Evolutionary conservation across 2,329 filamentous ascomycete genomes (phyloP).

Genomic region (Macrophomina pseudophaseolina): DNA sequence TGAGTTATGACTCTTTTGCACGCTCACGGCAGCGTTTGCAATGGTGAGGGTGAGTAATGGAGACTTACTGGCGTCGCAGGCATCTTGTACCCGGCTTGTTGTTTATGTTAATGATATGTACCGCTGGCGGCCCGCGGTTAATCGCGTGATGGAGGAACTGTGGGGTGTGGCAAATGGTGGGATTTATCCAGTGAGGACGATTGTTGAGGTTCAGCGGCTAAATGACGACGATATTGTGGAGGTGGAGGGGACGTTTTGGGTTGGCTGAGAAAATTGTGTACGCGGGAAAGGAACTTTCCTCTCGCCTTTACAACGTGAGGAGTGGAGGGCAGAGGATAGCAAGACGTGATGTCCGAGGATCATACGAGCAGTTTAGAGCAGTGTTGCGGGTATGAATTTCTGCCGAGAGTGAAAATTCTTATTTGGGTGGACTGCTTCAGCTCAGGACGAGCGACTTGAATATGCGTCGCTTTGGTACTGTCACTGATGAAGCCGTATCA

Average conservation of each 20-base stretch:
- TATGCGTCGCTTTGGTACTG: too few species aligned
- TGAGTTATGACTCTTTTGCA: not conserved
- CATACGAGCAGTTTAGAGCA: too few species aligned
- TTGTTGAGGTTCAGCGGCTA: constrained; percentile 40
- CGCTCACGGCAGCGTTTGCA: too few species aligned
- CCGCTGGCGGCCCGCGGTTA: constrained; percentile 40
- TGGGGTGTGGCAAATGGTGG: constrained; percentile 36
- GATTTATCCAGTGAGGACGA: constrained; percentile 38
- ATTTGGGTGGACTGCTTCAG: too few species aligned
- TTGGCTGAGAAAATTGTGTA: not conserved
- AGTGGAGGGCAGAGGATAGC: too few species aligned
- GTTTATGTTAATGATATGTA: constrained; percentile 45
- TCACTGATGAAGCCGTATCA: too few species aligned
- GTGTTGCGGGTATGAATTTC: too few species aligned
- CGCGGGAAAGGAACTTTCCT: not conserved
- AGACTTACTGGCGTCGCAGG: not conserved
- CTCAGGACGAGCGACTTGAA: too few species aligned
- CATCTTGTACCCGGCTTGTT: constrained; percentile 32
- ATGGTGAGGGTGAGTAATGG: too few species aligned
- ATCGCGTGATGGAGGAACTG: constrained; percentile 39
- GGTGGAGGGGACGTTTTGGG: constrained; percentile 29
- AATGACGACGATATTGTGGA: constrained; percentile 34
- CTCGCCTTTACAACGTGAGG: too few species aligned
- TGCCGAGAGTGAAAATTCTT: too few species aligned
- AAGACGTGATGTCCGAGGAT: too few species aligned